Evolutionary conservation across 352 stramenopile species (phyloP).

Genomic region (Phytophthora pinifolia): DNA sequence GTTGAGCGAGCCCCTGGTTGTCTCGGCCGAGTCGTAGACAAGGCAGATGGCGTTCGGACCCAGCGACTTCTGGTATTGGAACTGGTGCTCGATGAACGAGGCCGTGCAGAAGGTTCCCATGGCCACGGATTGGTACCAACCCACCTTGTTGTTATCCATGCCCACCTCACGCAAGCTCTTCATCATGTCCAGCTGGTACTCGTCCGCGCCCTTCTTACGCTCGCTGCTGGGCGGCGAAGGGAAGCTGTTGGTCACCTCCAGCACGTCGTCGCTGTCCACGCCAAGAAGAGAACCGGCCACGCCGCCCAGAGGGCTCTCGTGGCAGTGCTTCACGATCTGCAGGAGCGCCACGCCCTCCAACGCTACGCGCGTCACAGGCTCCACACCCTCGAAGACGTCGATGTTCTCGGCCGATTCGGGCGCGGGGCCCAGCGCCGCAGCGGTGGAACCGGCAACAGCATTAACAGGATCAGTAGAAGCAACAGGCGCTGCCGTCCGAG

Average conservation of each 20-base stretch:
- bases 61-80: conserved; percentile 97
- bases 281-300: conserved; percentile 96
- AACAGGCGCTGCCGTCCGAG: conserved; percentile 22
- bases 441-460: conserved; percentile 3
- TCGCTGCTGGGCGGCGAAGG: conserved; percentile 88
- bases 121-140: conserved; percentile 98
- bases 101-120: conserved; percentile 96
- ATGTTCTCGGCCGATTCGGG: conserved; percentile 43
- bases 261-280: conserved; percentile 87
- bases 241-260: conserved; percentile 99
- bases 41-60: conserved; percentile 97
- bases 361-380: conserved; percentile 63
- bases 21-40: conserved; percentile 98
- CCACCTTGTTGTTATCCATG: conserved; percentile 99
- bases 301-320: conserved; percentile 93
- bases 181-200: conserved; percentile 99
- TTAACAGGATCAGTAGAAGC: conserved; percentile 2
- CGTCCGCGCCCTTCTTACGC: conserved; percentile 85
- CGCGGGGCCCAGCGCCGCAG: conserved; percentile 20
- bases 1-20: conserved; percentile 91
- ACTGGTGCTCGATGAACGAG: conserved; percentile 95
- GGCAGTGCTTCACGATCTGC: conserved; percentile 98
- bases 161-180: conserved; percentile 98
- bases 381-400: conserved; percentile 75
- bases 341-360: conserved; percentile 87